Conservation (phyloP, 495 filamentous ascomycete species). For the Xylaria curta region DNA sequence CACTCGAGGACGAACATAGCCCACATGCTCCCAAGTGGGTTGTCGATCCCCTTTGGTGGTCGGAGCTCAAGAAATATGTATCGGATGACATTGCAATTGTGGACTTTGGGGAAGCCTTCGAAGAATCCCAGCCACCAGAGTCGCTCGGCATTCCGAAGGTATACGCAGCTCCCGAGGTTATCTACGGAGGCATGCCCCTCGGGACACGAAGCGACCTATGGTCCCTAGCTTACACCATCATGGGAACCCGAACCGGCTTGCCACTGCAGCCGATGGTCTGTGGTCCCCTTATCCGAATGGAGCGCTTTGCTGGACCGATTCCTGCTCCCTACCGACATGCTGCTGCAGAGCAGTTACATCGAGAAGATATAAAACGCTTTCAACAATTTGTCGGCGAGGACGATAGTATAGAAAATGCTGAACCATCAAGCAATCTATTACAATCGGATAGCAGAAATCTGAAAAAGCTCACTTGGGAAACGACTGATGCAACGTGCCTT, state of each 20-base stretch:
- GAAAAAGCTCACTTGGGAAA: not conserved
- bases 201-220: conserved; percentile 34
- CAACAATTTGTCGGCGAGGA: too few relatives aligned
- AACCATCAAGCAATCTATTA: too few relatives aligned
- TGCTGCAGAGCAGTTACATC: not conserved
- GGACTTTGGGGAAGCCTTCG: conserved; percentile 35
- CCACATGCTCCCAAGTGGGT: conserved; percentile 29
- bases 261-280: not conserved
- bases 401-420: too few relatives aligned
- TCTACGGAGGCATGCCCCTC: conserved; percentile 18
- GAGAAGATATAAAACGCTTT: too few relatives aligned
- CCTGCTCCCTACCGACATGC: conserved; percentile 8
- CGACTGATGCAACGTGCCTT: not conserved
- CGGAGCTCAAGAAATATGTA: not conserved
- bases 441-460: too few relatives aligned
- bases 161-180: conserved; percentile 32
- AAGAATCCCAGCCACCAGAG: conserved; percentile 19
- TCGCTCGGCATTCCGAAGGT: conserved; percentile 22
- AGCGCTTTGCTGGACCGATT: conserved; percentile 10
- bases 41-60: conserved; percentile 15
- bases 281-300: not conserved
- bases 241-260: not conserved
- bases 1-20: not conserved
- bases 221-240: conserved; percentile 32
- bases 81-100: conserved; percentile 27